A percentile compares a stretch with the other conserved stretches of the same genome.
Conservation (phyloP, 2,329 filamentous ascomycete genomes). For the Fusarium redolens region DNA sequence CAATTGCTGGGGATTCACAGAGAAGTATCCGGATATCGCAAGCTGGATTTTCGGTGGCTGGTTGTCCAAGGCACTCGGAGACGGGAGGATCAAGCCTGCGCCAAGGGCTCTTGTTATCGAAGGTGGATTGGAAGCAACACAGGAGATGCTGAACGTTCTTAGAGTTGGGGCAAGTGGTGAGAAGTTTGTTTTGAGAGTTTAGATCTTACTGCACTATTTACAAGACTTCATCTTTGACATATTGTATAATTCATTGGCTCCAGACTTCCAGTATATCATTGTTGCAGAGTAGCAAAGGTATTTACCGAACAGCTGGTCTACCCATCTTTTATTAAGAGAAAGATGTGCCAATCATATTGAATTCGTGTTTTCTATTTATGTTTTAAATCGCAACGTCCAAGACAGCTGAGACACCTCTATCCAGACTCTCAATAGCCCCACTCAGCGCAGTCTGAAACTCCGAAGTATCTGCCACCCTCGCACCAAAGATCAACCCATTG, state of each 20-base stretch:
- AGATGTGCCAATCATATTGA: not conserved
- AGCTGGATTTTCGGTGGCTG: not conserved
- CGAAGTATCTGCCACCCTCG: not conserved
- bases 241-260: too few species aligned
- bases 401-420: conserved; percentile 1
- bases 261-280: too few species aligned
- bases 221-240: too few species aligned
- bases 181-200: not conserved
- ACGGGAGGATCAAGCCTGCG: not conserved
- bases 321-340: not conserved
- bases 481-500: conserved; percentile 1
- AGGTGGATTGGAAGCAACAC: not conserved
- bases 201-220: not conserved
- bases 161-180: not conserved
- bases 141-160: not conserved
- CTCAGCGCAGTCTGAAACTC: not conserved
- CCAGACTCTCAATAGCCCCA: not conserved
- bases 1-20: not conserved
- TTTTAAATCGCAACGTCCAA: conserved; percentile 11
- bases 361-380: fast-evolving
- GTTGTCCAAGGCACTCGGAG: fast-evolving
- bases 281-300: too few species aligned
- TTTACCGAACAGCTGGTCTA: too few species aligned
- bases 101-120: not conserved
- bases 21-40: fast-evolving